Conservation (phyloP, 2,329 filamentous ascomycete genomes). For the Truncatella angustata region DNA sequence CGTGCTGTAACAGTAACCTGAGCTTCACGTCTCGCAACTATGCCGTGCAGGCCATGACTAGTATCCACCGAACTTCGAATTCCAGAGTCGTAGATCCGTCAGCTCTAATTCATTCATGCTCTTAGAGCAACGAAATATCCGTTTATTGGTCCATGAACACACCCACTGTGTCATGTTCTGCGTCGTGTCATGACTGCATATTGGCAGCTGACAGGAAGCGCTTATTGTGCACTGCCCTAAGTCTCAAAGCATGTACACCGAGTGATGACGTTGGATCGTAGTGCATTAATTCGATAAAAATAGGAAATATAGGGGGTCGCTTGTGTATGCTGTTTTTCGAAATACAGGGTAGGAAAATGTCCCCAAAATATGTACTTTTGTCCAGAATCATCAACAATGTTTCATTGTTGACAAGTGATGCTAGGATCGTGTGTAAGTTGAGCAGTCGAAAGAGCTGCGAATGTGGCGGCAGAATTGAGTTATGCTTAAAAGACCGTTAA, state of each 20-base stretch:
- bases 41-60: background rate
- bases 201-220: background rate
- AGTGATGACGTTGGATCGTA: background rate
- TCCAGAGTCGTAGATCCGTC: background rate
- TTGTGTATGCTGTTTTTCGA: conserved; percentile 3
- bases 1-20: background rate
- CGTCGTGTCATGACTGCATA: background rate
- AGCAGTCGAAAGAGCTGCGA: background rate
- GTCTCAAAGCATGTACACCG: background rate
- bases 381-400: background rate
- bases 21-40: background rate
- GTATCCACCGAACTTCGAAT: background rate
- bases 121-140: background rate
- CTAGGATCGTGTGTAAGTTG: background rate
- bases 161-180: background rate
- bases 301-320: conserved; percentile 1
- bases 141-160: background rate
- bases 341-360: background rate
- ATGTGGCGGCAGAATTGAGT: background rate
- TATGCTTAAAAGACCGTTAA: background rate
- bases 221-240: background rate
- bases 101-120: background rate
- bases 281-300: conserved; percentile 1
- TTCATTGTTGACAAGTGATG: background rate
- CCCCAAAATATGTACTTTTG: conserved; percentile 4